Conservation (phyloP, 2,329 filamentous ascomycete genomes). For the Verticillium albo-atrum region DNA sequence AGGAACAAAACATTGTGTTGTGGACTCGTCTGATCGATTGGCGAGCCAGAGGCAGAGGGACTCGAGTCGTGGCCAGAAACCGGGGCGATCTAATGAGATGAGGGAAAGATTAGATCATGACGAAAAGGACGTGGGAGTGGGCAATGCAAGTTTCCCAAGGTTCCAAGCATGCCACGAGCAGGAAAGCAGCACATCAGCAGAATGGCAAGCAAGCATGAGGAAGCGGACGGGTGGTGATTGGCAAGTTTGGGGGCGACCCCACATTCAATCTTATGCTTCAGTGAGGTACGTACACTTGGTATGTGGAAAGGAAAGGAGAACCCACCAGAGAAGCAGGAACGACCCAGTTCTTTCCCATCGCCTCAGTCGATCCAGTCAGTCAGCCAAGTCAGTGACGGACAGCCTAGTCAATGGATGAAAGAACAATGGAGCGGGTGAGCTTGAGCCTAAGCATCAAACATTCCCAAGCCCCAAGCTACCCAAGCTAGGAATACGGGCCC, state of each 20-base stretch:
- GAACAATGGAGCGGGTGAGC: background rate
- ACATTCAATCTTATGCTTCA: background rate
- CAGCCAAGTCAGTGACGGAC: background rate
- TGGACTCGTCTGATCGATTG: background rate
- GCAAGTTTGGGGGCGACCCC: background rate
- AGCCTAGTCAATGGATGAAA: too few species aligned
- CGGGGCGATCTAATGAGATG: background rate
- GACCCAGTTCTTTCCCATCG: background rate
- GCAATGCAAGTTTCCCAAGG: background rate
- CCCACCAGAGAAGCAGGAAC: background rate
- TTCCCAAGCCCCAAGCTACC: background rate
- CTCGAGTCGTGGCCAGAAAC: background rate
- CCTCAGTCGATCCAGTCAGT: too few species aligned
- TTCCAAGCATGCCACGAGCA: background rate
- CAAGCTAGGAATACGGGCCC: too few species aligned
- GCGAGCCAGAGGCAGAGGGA: background rate
- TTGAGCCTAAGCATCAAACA: background rate
- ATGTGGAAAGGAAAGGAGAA: background rate
- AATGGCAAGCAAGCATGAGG: background rate
- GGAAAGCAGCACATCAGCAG: background rate
- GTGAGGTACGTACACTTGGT: too few species aligned
- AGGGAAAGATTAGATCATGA: background rate
- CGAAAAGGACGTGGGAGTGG: too few species aligned
- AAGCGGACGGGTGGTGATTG: background rate
- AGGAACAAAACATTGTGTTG: background rate